These are phyloP conservation scores for Cryphonectria radicalis DNA, from an alignment of 2,329 filamentous ascomycete genomes.

Conservation along the genomic window DNA sequence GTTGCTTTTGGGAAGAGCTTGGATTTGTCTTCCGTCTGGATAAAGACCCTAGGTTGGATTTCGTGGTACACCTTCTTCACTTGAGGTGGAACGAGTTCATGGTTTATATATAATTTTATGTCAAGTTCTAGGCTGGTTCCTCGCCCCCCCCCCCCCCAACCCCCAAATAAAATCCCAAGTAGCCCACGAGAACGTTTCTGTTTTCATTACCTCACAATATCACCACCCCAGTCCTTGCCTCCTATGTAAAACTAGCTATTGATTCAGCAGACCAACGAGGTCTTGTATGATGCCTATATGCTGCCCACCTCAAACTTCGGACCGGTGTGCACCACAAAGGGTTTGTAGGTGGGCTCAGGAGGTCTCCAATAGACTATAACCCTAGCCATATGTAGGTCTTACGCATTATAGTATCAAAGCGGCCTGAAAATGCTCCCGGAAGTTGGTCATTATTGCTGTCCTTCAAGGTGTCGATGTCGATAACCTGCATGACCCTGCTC, in stretches of 20 bases:
- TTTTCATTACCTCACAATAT: background rate
- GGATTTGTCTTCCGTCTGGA: background rate
- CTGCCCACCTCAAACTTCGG: background rate
- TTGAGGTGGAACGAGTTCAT: background rate
- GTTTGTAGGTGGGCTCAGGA: background rate
- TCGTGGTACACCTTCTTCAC: background rate
- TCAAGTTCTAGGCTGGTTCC: background rate
- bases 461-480: background rate
- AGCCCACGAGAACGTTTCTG: background rate
- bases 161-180: too few relatives aligned
- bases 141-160: too few relatives aligned
- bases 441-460: background rate
- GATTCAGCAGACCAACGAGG: background rate
- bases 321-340: background rate
- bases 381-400: background rate
- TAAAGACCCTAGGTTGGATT: too few relatives aligned
- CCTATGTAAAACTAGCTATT: background rate
- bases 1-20: background rate
- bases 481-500: background rate
- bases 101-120: background rate
- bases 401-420: background rate
- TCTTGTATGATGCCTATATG: background rate
- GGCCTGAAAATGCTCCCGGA: background rate
- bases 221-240: background rate
- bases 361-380: accelerated